These are phyloP conservation scores for Atalantia buxifolia DNA, from an alignment of 345 rosid genomes.

Conservation along the genomic window DNA sequence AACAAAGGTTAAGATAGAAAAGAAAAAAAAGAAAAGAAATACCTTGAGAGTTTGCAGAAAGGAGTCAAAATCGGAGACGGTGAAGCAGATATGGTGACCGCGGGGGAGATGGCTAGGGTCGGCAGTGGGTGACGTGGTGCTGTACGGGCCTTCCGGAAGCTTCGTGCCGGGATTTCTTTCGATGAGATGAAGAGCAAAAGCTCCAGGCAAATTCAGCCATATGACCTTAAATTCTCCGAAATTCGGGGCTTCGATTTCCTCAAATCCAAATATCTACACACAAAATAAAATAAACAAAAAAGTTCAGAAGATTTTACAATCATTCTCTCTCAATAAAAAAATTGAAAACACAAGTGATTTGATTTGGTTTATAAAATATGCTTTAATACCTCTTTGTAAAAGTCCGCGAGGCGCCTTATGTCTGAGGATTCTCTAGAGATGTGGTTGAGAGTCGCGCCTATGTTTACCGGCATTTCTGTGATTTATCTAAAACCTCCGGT, in stretches of 20 bases:
- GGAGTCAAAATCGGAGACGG: conserved; percentile 69
- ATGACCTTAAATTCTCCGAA: conserved; percentile 70
- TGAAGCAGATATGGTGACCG: conserved; percentile 85
- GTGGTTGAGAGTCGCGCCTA: conserved; percentile 58
- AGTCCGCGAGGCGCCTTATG: conserved; percentile 60
- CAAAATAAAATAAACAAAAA: background rate
- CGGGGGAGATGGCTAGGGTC: conserved; percentile 75
- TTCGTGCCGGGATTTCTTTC: conserved; percentile 61
- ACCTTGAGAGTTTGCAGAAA: conserved; percentile 71
- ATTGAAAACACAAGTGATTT: background rate
- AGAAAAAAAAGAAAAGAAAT: background rate
- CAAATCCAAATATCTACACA: conserved; percentile 71
- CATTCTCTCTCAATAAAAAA: background rate
- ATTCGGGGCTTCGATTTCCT: conserved; percentile 66
- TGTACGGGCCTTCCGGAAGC: conserved; percentile 88
- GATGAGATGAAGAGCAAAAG: conserved; percentile 67
- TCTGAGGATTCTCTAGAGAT: conserved; percentile 85
- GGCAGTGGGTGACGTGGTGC: conserved; percentile 46
- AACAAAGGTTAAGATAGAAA: background rate
- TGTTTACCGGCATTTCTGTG: conserved; percentile 40
- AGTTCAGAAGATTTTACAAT: background rate
- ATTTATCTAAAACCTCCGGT: background rate
- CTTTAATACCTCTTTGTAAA: conserved; percentile 63
- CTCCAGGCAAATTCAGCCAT: conserved; percentile 72
- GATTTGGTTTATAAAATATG: background rate